Base-by-base conservation (phyloP, 192 early-diverging fungal genomes). In the Coemansia javaensis region DNA sequence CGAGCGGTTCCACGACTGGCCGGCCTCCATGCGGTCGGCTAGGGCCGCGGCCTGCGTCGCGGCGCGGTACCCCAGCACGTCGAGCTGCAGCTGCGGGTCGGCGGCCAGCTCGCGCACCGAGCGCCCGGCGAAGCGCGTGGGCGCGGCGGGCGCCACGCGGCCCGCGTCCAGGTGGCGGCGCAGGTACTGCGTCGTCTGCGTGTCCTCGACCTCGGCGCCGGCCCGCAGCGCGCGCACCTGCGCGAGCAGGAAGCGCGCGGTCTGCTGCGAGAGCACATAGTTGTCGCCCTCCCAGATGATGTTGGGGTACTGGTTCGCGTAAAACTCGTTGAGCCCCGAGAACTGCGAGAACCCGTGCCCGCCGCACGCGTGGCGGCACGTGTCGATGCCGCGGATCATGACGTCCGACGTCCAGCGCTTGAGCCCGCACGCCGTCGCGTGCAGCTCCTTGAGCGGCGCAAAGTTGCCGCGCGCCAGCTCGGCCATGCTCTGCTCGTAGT, bases 201-300 rank as follows among this genome's bases (percentile, higher is more conserved):
- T 63, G 17, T 54, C 47, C 8, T 42, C 60, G 2, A 61, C 62
- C 9, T 59, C 55, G 66, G 77, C 78, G 35, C 13, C 77, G 2
- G 69, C 61, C 12, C 77, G 61, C 27, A 85, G 45, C n/a, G 62
- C 67, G 38, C 78, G 80, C 55, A 85, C 77, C 34, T 79, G 78
- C 59, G 82, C 86, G 55, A 89, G 44, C 22, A 93, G 71, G 64
- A 87, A 91, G 30, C 88, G 85, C 28, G 81, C 73, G 13, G 86
- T 86, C 75, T 94, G 91, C 64, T 91, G 91, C 6, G 87, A 85
- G 49, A 94, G 59, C 16, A 94, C 78, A 57, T 85, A 84, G 77
- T 90, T 90, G 56, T 90, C 88, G 38, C 88, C 88, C 61, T 90
- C 88, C 84, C 82, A 88, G 40, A 85, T 90, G 34, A 81, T 81